phyloP scores from a whole-genome alignment of 371 early-diverging fungal species.

The Rhizopus sp. region DNA sequence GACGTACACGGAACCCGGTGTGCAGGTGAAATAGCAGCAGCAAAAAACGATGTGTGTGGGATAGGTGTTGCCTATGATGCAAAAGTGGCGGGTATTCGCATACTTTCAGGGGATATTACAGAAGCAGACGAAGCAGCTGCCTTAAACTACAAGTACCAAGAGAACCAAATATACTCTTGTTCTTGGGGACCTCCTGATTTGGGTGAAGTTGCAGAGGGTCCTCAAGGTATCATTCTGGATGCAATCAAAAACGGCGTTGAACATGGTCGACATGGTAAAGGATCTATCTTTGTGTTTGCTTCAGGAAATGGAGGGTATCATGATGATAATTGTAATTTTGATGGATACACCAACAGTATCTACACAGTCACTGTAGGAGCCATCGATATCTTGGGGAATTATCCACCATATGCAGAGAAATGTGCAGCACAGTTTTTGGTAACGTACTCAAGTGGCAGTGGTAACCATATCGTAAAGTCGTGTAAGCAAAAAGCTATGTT shows the following conservation, averaged over 20 bases:
- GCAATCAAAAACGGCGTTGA: slow-evolving; percentile 83
- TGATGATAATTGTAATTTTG: slow-evolving; percentile 94
- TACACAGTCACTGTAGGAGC: slow-evolving; percentile 94
- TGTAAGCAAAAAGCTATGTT: too few relatives aligned
- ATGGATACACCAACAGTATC: slow-evolving; percentile 94
- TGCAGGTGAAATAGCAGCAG: slow-evolving; percentile 96
- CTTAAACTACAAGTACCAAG: slow-evolving; percentile 79
- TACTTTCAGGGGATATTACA: slow-evolving; percentile 48
- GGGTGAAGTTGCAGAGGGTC: slow-evolving; percentile 83
- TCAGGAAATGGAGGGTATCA: slow-evolving; percentile 87
- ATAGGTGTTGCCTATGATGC: slow-evolving; percentile 93
- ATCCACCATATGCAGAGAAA: slow-evolving; percentile 85
- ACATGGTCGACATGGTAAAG: slow-evolving; percentile 83
- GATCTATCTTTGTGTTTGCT: slow-evolving; percentile 93
- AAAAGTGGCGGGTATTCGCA: slow-evolving; percentile 77
- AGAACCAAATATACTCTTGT: slow-evolving; percentile 91
- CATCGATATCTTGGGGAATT: slow-evolving; percentile 71
- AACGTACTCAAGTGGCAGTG: slow-evolving; percentile 79
- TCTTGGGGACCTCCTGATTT: slow-evolving; percentile 93
- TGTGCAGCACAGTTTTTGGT: slow-evolving; percentile 89
- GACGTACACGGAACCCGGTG: slow-evolving; percentile 97
- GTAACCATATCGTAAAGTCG: slow-evolving; percentile 56
- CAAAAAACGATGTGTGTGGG: slow-evolving; percentile 88
- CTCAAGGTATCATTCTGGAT: slow-evolving; percentile 71
- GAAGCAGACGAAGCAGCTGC: slow-evolving; percentile 81